Evolutionary conservation across 2,329 filamentous ascomycete genomes (phyloP).

Genomic region (Canariomyces notabilis): DNA sequence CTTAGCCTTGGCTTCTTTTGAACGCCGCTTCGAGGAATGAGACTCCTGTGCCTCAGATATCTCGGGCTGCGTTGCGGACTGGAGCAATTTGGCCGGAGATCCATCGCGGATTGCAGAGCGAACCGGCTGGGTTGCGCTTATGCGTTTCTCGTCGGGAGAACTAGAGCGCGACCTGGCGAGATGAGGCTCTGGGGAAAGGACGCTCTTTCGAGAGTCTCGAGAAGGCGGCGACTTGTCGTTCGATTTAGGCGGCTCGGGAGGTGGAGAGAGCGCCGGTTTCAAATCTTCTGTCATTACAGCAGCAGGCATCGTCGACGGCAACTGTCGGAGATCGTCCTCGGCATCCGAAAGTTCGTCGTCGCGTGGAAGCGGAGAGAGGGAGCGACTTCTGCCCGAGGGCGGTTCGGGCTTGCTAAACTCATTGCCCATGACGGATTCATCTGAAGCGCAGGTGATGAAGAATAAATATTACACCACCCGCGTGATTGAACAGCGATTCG

Average conservation of each 20-base stretch:
- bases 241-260: not conserved
- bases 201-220: not conserved
- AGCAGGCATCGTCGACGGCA: conserved; percentile 11
- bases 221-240: not conserved
- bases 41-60: not conserved
- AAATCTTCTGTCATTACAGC: not conserved
- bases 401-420: conserved; percentile 10
- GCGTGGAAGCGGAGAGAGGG: conserved; percentile 16
- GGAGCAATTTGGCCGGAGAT: not conserved
- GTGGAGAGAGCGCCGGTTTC: not conserved
- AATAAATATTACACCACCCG: too few species aligned
- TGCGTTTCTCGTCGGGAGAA: not conserved
- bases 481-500: not conserved
- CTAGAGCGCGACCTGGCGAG: not conserved
- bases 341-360: conserved; percentile 3
- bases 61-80: conserved; percentile 2
- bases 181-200: not conserved
- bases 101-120: not conserved
- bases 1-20: not conserved
- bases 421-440: conserved; percentile 12
- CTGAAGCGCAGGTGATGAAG: not conserved
- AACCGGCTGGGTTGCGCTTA: conserved; percentile 1
- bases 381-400: conserved; percentile 8
- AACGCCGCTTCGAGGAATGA: not conserved
- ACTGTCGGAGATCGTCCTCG: not conserved